Evolutionary conservation across 2,329 filamentous ascomycete genomes (phyloP).

Genomic region (Apiospora malaysiana): DNA sequence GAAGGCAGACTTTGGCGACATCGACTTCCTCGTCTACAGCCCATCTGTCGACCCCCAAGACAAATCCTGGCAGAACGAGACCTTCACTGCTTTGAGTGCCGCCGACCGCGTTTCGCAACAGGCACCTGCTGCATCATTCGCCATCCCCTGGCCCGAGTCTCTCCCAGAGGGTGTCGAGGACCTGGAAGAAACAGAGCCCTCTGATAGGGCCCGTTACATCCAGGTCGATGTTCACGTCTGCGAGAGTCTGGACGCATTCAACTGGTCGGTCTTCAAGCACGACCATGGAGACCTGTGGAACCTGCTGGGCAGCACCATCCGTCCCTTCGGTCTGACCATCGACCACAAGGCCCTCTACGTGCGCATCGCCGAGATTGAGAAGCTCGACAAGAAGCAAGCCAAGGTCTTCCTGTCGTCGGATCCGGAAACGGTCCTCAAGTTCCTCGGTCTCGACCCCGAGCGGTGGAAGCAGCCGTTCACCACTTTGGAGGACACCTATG

Average conservation of each 20-base stretch:
- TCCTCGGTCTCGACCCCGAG: conserved; percentile 64
- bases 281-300: conserved; percentile 76
- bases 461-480: conserved; percentile 63
- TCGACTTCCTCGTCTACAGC: conserved; percentile 70
- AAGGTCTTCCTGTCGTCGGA: conserved; percentile 66
- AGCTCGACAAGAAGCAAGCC: conserved; percentile 58
- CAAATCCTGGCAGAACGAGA: conserved; percentile 16
- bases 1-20: conserved; percentile 71
- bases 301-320: conserved; percentile 66
- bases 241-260: conserved; percentile 46
- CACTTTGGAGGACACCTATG: conserved; percentile 61
- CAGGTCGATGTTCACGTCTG: conserved; percentile 74
- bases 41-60: conserved; percentile 28
- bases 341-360: conserved; percentile 69
- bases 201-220: conserved; percentile 49
- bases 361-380: conserved; percentile 72
- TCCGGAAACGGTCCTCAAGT: conserved; percentile 60
- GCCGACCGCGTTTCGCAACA: conserved; percentile 32
- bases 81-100: conserved; percentile 54
- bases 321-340: conserved; percentile 68
- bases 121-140: conserved; percentile 50
- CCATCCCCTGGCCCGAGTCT: conserved; percentile 59
- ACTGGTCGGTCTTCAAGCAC: conserved; percentile 72
- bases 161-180: conserved; percentile 17
- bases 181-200: neutral